A percentile compares a stretch with the other conserved stretches of the same genome.
Evolutionary conservation across 108 stramenopile species (phyloP).

Genomic region (Nitzschia palea): DNA sequence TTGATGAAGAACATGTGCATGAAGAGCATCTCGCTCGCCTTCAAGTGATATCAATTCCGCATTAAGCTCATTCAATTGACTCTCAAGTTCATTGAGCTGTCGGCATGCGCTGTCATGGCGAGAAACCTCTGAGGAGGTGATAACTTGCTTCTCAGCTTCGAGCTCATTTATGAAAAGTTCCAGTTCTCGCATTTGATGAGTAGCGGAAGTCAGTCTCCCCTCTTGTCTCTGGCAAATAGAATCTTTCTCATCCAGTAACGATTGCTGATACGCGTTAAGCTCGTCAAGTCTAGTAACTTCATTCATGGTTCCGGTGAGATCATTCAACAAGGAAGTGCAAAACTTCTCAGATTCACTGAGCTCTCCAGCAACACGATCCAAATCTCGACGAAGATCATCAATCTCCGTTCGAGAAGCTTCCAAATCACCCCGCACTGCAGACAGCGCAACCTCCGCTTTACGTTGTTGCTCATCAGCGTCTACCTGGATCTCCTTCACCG

Average conservation of each 20-base stretch:
- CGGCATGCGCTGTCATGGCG: too few species aligned
- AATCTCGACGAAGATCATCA: too few species aligned
- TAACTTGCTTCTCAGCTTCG: background rate
- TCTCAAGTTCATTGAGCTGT: conserved; percentile 2
- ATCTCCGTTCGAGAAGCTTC: background rate
- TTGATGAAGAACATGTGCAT: background rate
- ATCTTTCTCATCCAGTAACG: too few species aligned
- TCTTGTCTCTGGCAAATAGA: background rate
- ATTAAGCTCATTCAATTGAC: background rate
- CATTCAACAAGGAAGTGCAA: background rate
- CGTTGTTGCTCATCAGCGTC: conserved; percentile 5
- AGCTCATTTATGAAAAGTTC: background rate
- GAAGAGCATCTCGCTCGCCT: background rate
- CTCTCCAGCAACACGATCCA: too few species aligned
- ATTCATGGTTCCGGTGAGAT: too few species aligned
- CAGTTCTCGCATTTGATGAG: background rate
- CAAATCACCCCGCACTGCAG: background rate
- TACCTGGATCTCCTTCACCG: background rate
- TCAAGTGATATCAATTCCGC: background rate
- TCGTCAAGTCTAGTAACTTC: too few species aligned
- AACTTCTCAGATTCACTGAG: too few species aligned
- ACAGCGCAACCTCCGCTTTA: background rate
- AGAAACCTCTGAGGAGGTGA: too few species aligned
- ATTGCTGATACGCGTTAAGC: too few species aligned
- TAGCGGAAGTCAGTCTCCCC: background rate